phyloP scores from a whole-genome alignment of 441 rosid species.

The Viola pubescens region DNA sequence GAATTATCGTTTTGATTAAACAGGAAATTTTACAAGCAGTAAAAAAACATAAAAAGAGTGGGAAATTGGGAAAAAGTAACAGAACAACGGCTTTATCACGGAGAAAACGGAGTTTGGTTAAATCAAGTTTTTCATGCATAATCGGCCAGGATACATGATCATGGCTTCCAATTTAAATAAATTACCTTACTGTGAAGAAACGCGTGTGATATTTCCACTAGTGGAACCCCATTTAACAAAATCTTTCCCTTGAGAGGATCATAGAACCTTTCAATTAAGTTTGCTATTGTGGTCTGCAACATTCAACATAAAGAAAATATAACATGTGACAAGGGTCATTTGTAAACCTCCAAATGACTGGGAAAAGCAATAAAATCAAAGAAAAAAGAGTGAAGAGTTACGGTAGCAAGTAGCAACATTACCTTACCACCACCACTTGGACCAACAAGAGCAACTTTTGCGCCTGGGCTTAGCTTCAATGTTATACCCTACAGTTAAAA shows the following conservation, averaged over 20 bases:
- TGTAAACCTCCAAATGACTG: background rate
- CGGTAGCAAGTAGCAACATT: constrained; percentile 10
- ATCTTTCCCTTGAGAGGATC: constrained; percentile 84
- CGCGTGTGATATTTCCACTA: constrained; percentile 73
- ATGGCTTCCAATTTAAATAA: background rate
- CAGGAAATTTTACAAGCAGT: no score
- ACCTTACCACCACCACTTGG: constrained; percentile 99
- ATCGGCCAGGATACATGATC: background rate
- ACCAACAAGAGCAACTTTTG: constrained; percentile 94
- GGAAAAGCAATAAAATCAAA: background rate
- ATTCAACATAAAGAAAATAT: constrained; percentile 4
- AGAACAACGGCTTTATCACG: no score
- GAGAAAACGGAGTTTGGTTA: no score
- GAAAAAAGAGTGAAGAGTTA: background rate
- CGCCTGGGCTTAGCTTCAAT: constrained; percentile 64
- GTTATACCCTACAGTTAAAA: constrained; percentile 64
- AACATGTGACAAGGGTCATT: background rate
- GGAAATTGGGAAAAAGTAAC: no score
- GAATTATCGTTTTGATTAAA: no score
- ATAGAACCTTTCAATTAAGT: constrained; percentile 84
- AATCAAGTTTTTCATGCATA: background rate
- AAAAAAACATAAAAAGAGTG: no score
- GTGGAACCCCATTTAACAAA: constrained; percentile 69
- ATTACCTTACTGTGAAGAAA: constrained; percentile 73
- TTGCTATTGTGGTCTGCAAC: constrained; percentile 82